Evolutionary conservation across 257 asterid species (phyloP), one percentile per base, ranked within the genome.

Genomic region (Catharanthus roseus): DNA sequence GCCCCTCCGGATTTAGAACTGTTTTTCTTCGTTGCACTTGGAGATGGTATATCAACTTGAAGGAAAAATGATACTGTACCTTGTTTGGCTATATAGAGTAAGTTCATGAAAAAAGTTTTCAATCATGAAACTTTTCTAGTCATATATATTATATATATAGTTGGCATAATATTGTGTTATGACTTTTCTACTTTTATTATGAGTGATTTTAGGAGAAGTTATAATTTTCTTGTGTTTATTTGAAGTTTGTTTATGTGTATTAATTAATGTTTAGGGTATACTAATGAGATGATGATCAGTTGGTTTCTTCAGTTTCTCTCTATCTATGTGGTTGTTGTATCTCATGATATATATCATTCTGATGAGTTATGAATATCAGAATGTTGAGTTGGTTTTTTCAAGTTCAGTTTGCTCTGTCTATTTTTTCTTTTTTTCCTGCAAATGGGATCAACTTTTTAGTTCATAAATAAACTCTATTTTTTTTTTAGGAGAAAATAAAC

Each of bases 1-100:
- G 71, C 85, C 28, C 83, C 88, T 31, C 95, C 97, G 12, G 97
- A 91, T 77, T 77, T 91, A 71, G 95, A 91, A 55, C 77, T 81
- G 67, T 91, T 89, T 85, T 87, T 91, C 34, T 80, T 79, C 29
- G 72, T 79, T 15, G 90, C 88, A 36, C 90, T 87, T 62, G 85
- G 87, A 29, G 87, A 89, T n/a, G n/a, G n/a, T 55, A 71, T 88
- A 39, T 83, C 80, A 23, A 77, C 80, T 82, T 87, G 86, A 85
- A 42, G 31, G 18, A 29, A 26, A 3, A 38, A 38, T 38, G 42
- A 8, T 38, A 69, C 42, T 49, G 42, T 64, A 64, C 33, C 47
- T 11, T 45, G 51, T 12, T 45, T 72, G 24, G 50, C 38, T 57
- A 38, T 49, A 36, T 62, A 62, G 67, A 63, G 42, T 68, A 67